Conservation (phyloP, 768 basidiomycete genomes). For the Pilatotrama ljubarskyi region DNA sequence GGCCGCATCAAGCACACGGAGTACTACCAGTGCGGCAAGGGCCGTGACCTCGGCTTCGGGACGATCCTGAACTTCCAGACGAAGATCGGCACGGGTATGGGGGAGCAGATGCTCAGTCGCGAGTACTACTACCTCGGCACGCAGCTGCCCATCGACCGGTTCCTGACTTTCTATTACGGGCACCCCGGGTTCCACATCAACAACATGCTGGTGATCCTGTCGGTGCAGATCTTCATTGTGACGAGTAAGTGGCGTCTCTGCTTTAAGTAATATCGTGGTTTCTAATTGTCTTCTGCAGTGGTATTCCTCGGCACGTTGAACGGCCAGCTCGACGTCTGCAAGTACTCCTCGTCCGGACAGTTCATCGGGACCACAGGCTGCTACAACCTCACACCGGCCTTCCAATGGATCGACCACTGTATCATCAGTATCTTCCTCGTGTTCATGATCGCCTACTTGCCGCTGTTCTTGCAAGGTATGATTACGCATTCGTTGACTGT, state of each 20-base stretch:
- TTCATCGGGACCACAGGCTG: slow-evolving; percentile 84
- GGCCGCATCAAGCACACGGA: slow-evolving; percentile 99
- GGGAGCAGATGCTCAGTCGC: slow-evolving; percentile 98
- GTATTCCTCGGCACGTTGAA: slow-evolving; percentile 94
- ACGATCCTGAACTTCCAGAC: slow-evolving; percentile 99
- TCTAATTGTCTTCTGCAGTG: slow-evolving; percentile 50
- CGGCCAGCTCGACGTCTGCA: slow-evolving; percentile 75
- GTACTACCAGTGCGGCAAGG: slow-evolving; percentile 99
- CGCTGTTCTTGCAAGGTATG: slow-evolving; percentile 91
- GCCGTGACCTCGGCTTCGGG: slow-evolving; percentile 97
- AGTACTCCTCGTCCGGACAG: slow-evolving; percentile 70
- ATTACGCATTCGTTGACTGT: neutral
- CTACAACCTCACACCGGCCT: slow-evolving; percentile 92
- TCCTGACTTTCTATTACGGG: slow-evolving; percentile 99
- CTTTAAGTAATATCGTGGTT: neutral
- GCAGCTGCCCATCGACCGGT: slow-evolving; percentile 95
- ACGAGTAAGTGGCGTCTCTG: slow-evolving; percentile 59
- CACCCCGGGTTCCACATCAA: slow-evolving; percentile 99
- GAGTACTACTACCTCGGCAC: slow-evolving; percentile 99
- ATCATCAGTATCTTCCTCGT: slow-evolving; percentile 99
- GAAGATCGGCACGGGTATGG: slow-evolving; percentile 99
- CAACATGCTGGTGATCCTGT: slow-evolving; percentile 97
- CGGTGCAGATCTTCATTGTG: slow-evolving; percentile 93
- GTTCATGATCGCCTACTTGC: slow-evolving; percentile 95
- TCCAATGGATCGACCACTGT: slow-evolving; percentile 92